Base-by-base conservation (phyloP, 108 stramenopile genomes). In the Cyclotella choctawhatcheeana region DNA sequence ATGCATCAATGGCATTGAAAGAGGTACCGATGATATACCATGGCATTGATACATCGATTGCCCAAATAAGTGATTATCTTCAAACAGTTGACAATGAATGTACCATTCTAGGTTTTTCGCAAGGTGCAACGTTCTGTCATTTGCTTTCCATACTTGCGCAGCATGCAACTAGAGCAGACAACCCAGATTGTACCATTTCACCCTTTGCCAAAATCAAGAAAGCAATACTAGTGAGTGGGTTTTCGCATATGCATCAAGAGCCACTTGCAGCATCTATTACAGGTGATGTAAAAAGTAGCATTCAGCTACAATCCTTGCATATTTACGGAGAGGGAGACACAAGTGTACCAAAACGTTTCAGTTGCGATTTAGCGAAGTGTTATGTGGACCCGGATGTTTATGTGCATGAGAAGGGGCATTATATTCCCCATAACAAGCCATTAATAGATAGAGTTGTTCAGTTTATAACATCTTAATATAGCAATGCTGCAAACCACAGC, bases 51-150 rank as follows among this genome's bases (percentile, higher is more conserved):
- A 67, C 67, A 32, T 79, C 81, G 3, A 61, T 84, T 31, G 29
- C 53, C 30, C 35, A 61, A 22, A 17, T 84, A 5, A 20, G 51
- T 44, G 31, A 69, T 6, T 76, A 66, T 34, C 30, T 84, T 43
- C n/a, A 18, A 7, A 33, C 63, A 34, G 34, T 20, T 5, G 37
- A 18, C 27, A 61, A 48, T 13, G 33, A 17, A 16, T 58, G 40
- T 35, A 47, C 14, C 17, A 22, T 86, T 26, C 32, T 86, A 8
- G 86, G 86, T 13, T 86, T 86, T 53, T 84, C 83, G 7, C 86
- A 86, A 53, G 86, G 86, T 29, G 86, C 76, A 22, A 77, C 83
- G 18, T 69, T 86, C 8, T 71, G 58, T 7, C 86, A 86, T 64
- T 74, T 84, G 21, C 52, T 86, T 0, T 77, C 86, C 2, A 48